Percentiles rank a stretch among this genome's conserved stretches.
These are phyloP conservation scores for Myrmaecium sp. DNA, from an alignment of 2,329 filamentous ascomycete species.

Conservation along the genomic window DNA sequence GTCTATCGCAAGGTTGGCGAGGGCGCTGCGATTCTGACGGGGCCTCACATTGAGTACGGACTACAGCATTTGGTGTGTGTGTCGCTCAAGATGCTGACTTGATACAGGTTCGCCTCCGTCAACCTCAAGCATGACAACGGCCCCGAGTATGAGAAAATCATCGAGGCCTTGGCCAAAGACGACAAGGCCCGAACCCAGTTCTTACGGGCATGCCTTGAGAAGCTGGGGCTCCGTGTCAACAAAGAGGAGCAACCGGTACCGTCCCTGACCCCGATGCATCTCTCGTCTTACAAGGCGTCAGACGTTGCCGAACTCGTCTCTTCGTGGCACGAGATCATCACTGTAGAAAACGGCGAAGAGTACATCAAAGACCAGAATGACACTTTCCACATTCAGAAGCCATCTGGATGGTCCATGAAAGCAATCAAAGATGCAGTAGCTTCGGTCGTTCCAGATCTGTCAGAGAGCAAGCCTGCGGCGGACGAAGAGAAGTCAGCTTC, in stretches of 20 bases:
- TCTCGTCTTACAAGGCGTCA: conserved; percentile 51
- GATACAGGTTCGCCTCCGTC: conserved; percentile 57
- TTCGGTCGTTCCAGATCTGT: conserved; percentile 5
- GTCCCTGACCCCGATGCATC: conserved; percentile 64
- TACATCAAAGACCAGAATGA: conserved; percentile 70
- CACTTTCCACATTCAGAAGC: conserved; percentile 60
- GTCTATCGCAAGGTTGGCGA: conserved; percentile 72
- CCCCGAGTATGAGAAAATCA: conserved; percentile 52
- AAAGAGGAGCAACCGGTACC: conserved; percentile 53
- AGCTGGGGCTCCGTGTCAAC: conserved; percentile 67
- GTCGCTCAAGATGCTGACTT: conserved; percentile 4
- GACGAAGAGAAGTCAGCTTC: conserved; percentile 17
- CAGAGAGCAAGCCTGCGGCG: too few relatives aligned
- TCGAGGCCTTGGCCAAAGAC: conserved; percentile 49
- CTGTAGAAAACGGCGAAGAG: conserved; percentile 47
- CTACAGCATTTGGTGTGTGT: conserved; percentile 4
- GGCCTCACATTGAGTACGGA: conserved; percentile 78
- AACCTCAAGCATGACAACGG: conserved; percentile 56
- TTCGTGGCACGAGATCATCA: conserved; percentile 49
- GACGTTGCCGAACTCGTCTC: conserved; percentile 52
- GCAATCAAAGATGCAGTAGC: conserved; percentile 12
- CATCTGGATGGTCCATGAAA: conserved; percentile 15
- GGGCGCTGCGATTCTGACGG: conserved; percentile 64
- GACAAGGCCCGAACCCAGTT: conserved; percentile 58
- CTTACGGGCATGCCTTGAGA: conserved; percentile 59